phyloP scores from a whole-genome alignment of 2,329 filamentous ascomycete genomes.

The Aspergillus fijiensis region DNA sequence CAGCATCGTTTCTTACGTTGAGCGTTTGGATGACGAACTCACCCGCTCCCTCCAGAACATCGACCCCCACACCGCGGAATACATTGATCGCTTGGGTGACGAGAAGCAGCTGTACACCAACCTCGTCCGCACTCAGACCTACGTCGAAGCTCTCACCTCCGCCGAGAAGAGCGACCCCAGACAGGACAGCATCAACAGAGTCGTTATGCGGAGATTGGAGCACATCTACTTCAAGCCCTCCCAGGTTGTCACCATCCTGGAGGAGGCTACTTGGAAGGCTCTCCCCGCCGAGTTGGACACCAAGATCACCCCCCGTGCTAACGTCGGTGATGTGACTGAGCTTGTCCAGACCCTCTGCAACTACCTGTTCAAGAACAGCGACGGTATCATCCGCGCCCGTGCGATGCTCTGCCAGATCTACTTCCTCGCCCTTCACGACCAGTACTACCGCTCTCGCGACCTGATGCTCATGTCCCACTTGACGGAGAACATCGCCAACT shows the following conservation, averaged over 20 bases:
- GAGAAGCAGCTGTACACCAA: slow-evolving; percentile 89
- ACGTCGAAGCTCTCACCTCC: slow-evolving; percentile 78
- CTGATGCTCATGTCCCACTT: slow-evolving; percentile 99
- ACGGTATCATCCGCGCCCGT: slow-evolving; percentile 91
- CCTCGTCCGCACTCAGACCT: slow-evolving; percentile 83
- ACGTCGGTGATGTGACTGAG: slow-evolving; percentile 64
- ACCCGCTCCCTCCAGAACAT: slow-evolving; percentile 96
- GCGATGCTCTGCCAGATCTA: slow-evolving; percentile 99
- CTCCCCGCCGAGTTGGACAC: slow-evolving; percentile 72
- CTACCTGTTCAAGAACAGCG: slow-evolving; percentile 91
- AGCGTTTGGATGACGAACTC: slow-evolving; percentile 95
- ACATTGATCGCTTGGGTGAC: slow-evolving; percentile 91
- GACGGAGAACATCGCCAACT: slow-evolving; percentile 94
- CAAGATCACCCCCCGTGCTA: slow-evolving; percentile 70
- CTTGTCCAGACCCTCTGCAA: slow-evolving; percentile 88
- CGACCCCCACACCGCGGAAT: slow-evolving; percentile 97
- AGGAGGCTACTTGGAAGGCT: slow-evolving; percentile 89
- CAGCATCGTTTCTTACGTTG: slow-evolving; percentile 89
- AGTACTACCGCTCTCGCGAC: slow-evolving; percentile 96
- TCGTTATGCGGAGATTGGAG: slow-evolving; percentile 90
- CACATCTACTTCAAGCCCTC: slow-evolving; percentile 99
- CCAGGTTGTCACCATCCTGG: slow-evolving; percentile 87
- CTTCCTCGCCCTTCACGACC: slow-evolving; percentile 93
- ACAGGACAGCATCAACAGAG: slow-evolving; percentile 86
- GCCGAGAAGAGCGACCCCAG: slow-evolving; percentile 67